Evolutionary conservation across 129 eudicot species (phyloP).

Genomic region (Helichrysum umbraculigerum): DNA sequence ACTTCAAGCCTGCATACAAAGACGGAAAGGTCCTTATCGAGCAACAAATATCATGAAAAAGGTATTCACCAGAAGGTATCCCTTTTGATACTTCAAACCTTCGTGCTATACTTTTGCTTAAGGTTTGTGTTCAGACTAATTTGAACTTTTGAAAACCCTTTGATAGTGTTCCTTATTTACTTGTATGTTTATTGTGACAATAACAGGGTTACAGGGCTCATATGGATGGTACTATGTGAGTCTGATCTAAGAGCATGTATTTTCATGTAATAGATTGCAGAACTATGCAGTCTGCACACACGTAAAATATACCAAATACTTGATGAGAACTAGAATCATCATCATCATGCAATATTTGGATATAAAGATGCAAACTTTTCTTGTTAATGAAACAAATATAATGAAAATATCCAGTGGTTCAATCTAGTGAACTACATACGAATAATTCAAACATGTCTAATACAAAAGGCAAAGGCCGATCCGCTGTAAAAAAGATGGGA

Average conservation of each 20-base stretch:
- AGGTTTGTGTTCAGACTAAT: slow-evolving; percentile 42
- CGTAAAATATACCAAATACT: slow-evolving; percentile 43
- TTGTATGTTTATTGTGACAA: slow-evolving; percentile 3
- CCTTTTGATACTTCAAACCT: slow-evolving; percentile 34
- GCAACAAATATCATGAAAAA: not conserved
- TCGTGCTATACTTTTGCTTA: slow-evolving; percentile 87
- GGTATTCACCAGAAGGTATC: not conserved
- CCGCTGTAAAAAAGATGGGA: slow-evolving; percentile 50
- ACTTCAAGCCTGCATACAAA: not conserved
- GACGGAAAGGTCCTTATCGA: not conserved
- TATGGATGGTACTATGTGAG: slow-evolving; percentile 97
- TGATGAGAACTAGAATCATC: not conserved
- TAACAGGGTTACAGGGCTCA: slow-evolving; percentile 83
- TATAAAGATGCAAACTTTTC: not conserved
- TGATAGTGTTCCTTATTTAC: not conserved
- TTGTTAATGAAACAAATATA: slow-evolving; percentile 12
- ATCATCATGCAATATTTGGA: too few relatives aligned
- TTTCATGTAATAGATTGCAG: slow-evolving; percentile 60
- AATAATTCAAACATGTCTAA: slow-evolving; percentile 13
- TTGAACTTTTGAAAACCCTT: slow-evolving; percentile 10
- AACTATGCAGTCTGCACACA: slow-evolving; percentile 46
- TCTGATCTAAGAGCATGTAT: slow-evolving; percentile 86
- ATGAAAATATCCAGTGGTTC: not conserved
- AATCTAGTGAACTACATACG: slow-evolving; percentile 20
- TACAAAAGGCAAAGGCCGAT: slow-evolving; percentile 39